A percentile compares a stretch with the other conserved stretches of the same genome.
Evolutionary conservation across 306 rosid genomes (phyloP).

Genomic region (Glycine tomentella): DNA sequence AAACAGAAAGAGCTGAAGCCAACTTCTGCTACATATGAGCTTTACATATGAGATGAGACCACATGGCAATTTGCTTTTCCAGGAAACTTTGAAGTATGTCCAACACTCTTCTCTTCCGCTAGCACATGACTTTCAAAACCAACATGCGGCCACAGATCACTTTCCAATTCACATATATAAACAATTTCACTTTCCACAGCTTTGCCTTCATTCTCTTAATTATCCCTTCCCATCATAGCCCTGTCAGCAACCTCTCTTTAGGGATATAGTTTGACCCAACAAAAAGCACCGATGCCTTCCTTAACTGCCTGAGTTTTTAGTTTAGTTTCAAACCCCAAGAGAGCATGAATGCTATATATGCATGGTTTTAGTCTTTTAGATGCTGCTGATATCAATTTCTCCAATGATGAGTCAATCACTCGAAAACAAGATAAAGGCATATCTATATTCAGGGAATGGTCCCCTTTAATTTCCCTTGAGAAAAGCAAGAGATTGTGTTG

Average conservation of each 20-base stretch:
- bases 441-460: conserved; percentile 22
- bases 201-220: background rate
- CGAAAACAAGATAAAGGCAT: conserved; percentile 21
- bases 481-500: background rate
- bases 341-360: background rate
- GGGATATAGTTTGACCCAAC: background rate
- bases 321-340: background rate
- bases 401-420: conserved; percentile 8
- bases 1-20: too few relatives aligned
- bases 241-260: background rate
- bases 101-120: too few relatives aligned
- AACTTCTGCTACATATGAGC: too few relatives aligned
- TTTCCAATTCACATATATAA: background rate
- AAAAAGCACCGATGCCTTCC: background rate
- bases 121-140: too few relatives aligned
- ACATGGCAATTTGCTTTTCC: too few relatives aligned
- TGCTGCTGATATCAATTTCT: conserved; percentile 3
- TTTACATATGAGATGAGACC: too few relatives aligned
- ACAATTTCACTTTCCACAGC: background rate
- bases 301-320: background rate
- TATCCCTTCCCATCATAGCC: background rate
- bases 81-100: too few relatives aligned
- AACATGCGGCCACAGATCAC: too few relatives aligned
- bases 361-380: background rate
- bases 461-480: background rate